phyloP scores from a whole-genome alignment of 2,329 filamentous ascomycete genomes.

The Myrmaecium sp. region DNA sequence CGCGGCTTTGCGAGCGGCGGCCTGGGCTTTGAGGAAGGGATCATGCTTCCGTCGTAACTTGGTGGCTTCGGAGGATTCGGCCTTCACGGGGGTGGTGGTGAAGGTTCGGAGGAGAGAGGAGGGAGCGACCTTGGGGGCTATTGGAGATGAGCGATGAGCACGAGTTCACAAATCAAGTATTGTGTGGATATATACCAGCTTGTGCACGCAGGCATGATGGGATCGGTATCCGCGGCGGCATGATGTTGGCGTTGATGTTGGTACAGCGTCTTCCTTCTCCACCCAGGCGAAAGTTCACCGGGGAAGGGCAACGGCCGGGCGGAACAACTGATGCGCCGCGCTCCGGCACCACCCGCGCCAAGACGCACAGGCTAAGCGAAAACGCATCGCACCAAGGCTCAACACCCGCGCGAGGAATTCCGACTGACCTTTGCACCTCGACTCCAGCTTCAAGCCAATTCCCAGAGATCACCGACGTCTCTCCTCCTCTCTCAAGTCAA shows the following conservation, averaged over 20 bases:
- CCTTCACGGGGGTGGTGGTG: conserved; percentile 46
- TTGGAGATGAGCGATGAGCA: conserved; percentile 7
- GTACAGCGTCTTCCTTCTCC: too few relatives aligned
- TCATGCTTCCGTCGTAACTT: conserved; percentile 48
- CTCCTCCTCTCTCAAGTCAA: conserved; percentile 34
- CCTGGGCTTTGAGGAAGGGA: conserved; percentile 67
- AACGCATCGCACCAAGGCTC: conserved; percentile 7
- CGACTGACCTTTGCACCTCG: neutral
- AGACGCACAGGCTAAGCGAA: conserved; percentile 5
- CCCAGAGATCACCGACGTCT: conserved; percentile 9
- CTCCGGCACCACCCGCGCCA: neutral
- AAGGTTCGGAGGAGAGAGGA: conserved; percentile 37
- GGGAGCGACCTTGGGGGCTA: conserved; percentile 18
- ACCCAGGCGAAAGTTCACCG: too few relatives aligned
- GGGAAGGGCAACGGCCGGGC: too few relatives aligned
- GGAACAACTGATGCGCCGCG: too few relatives aligned
- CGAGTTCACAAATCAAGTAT: neutral
- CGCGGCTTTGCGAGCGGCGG: conserved; percentile 66
- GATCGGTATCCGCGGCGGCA: conserved; percentile 32
- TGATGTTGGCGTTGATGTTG: conserved; percentile 10
- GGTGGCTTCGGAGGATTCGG: conserved; percentile 31
- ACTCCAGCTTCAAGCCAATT: conserved; percentile 5
- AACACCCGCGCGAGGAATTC: conserved; percentile 8
- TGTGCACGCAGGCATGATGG: conserved; percentile 25
- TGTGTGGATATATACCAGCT: conserved; percentile 12